Percentiles rank a stretch among this genome's conserved stretches.
These are phyloP conservation scores for Ormosia emarginata DNA, from an alignment of 306 rosid genomes.

Conservation along the genomic window DNA sequence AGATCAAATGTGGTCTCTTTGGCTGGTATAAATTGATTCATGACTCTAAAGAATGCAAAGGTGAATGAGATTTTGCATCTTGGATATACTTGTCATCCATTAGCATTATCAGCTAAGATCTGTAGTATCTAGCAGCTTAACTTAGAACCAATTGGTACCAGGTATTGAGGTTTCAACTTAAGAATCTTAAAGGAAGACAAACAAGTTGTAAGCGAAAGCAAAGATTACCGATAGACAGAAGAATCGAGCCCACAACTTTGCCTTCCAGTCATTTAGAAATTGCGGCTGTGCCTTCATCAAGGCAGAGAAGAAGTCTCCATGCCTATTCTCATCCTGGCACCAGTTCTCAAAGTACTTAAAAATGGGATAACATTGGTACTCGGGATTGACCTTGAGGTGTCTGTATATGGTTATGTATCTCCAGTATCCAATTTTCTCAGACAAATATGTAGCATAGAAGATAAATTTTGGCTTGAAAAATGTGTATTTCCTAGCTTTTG, in stretches of 20 bases:
- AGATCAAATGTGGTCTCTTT: not conserved
- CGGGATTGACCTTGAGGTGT: slow-evolving; percentile 86
- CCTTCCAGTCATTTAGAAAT: slow-evolving; percentile 98
- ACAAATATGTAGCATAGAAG: slow-evolving; percentile 94
- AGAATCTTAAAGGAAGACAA: not conserved
- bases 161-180: not conserved
- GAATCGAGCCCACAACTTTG: slow-evolving; percentile 92
- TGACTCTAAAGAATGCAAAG: not conserved
- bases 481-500: slow-evolving; percentile 95
- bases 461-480: slow-evolving; percentile 98
- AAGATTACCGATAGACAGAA: slow-evolving; percentile 87
- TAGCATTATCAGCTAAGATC: not conserved
- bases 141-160: not conserved
- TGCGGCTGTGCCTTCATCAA: slow-evolving; percentile 99
- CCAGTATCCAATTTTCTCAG: slow-evolving; percentile 99
- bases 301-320: slow-evolving; percentile 98
- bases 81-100: not conserved
- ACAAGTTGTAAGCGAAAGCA: not conserved
- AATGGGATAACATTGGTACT: slow-evolving; percentile 94
- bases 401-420: slow-evolving; percentile 96
- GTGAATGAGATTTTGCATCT: slow-evolving; percentile 1
- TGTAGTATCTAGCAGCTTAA: not conserved
- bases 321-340: slow-evolving; percentile 99
- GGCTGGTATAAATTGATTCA: not conserved
- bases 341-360: slow-evolving; percentile 98